Base-by-base conservation (phyloP, 31 red algal species). In the Asparagopsis taxiformis region DNA sequence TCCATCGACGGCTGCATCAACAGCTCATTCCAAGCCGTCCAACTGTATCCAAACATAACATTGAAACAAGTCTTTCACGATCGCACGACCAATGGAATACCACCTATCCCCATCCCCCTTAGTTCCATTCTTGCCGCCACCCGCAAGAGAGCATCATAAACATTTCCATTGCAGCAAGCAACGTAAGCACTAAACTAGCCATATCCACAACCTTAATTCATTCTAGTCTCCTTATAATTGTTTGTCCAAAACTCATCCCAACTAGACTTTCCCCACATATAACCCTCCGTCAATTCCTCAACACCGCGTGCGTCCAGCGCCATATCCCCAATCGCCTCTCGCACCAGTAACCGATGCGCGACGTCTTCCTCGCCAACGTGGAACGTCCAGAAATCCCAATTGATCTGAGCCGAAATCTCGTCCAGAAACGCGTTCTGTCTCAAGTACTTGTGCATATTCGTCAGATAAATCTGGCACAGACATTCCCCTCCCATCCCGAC, bases 341-440 rank as follows among this genome's bases (percentile, higher is more conserved):
- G 28, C 22, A 62, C 31, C 2, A 34, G 2, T 36, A 31, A n/a
- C 4, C 59, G 59, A 30, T 62, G 59, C 59, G 28, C 31, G 15
- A 62, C 31, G 59, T 62, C 59, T n/a, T 62, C 59, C 5, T 62
- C 59, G 5, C 59, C 59, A 3, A 36, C 34, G 59, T 62, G 59
- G 15, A 31, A 62, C 5, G 24, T 36, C 59, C 59, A 62, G 31
- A 62, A 62, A 5, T n/a, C 20, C 59, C 59, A 62, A 15, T 62
- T 30, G 5, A 62, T 30, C 31, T 62, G 59, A 3, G 28, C 31
- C 3, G n/a, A 22, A 4, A 62, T 6, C 59, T 5, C 31, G 3
- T 32, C 22, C 28, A 62, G 19, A 2, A 2, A 4, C 59, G 23
- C 31, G 31, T 62, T 62, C 22, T 62, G 24, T 20, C 59, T 30